Evolutionary conservation across 2,329 filamentous ascomycete genomes (phyloP), one percentile per base, ranked within the genome.

Genomic region (Penicillium polonicum): DNA sequence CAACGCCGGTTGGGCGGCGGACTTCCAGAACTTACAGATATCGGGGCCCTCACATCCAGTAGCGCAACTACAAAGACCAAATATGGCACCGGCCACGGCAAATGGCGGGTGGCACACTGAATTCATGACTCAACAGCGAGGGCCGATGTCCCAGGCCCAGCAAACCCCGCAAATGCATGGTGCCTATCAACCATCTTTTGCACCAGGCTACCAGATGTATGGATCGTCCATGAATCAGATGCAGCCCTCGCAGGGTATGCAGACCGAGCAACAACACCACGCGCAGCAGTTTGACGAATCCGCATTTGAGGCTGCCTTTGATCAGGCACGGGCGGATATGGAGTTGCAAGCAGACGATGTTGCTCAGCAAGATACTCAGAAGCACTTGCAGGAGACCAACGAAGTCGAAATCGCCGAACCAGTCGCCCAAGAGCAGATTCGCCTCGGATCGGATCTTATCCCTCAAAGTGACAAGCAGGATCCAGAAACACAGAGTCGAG

Each of bases 91-190:
- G 25, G 55, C 65, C 2, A 68, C 72, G 29, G 52, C 65, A 4
- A 68, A 71, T 35, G 65, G 71, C 63, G 76, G 78, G 75, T 88
- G 86, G 86, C 85, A 87, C 51, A 78, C 84, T 66, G 85, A 87
- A 63, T 88, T 88, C 66, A 70, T 82, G 65, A 71, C 72, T 25
- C 78, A 79, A 56, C 66, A 72, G 52, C 60, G 59, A 52, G 55
- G 61, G 15, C 67, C 68, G 65, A 64, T 52, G 60, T 62, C 35
- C 3, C 64, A 67, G 36, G 52, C 59, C 4, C 65, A 66, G 35
- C 49, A 59, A 49, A 50, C 15, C 17, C 57, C 31, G 45, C 54
- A 51, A 62, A 62, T 44, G 52, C 53, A 48, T 44, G 60, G 52
- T 29, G 63, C 61, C 23, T 70, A 74, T 56, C 73, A 72, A 48